Conservation (phyloP, 768 basidiomycete species). For the Kwoniella sp. region DNA sequence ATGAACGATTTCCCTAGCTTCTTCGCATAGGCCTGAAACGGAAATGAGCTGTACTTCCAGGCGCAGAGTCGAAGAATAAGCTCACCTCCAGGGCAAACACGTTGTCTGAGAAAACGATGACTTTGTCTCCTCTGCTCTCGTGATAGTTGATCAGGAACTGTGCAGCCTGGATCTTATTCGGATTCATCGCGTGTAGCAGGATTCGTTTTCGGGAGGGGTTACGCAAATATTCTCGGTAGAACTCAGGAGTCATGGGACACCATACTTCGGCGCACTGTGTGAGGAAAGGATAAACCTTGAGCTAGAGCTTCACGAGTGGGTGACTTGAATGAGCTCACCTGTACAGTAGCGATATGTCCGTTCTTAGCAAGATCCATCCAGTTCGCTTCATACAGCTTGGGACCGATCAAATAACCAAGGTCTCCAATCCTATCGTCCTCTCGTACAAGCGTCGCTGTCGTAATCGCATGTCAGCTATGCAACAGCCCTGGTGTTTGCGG, state of each 20-base stretch:
- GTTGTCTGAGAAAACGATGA: constrained; percentile 99
- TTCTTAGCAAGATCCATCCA: constrained; percentile 99
- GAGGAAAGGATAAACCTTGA: background rate
- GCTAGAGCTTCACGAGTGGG: constrained; percentile 1
- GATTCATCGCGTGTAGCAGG: constrained; percentile 99
- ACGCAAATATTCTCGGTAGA: constrained; percentile 94
- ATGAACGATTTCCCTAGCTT: constrained; percentile 92
- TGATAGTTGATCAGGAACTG: constrained; percentile 98
- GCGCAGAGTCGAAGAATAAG: background rate
- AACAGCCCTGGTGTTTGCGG: background rate
- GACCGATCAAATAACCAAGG: constrained; percentile 98
- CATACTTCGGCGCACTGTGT: constrained; percentile 97
- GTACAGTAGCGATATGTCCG: constrained; percentile 99
- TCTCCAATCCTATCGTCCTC: constrained; percentile 99
- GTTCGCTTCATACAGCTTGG: constrained; percentile 98
- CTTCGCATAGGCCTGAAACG: constrained; percentile 70
- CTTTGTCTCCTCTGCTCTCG: constrained; percentile 95
- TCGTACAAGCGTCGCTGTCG: constrained; percentile 87
- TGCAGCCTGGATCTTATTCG: constrained; percentile 98
- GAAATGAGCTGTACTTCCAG: constrained; percentile 10
- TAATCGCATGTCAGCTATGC: constrained; percentile 7
- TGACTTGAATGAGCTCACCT: constrained; percentile 62
- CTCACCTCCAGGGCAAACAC: constrained; percentile 91
- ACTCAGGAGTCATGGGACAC: constrained; percentile 99
- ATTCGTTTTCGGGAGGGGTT: constrained; percentile 84